A percentile compares a stretch with the other conserved stretches of the same genome.
Evolutionary conservation across 1,284 basidiomycete genomes (phyloP).

Genomic region (Boletellus deceptivus): DNA sequence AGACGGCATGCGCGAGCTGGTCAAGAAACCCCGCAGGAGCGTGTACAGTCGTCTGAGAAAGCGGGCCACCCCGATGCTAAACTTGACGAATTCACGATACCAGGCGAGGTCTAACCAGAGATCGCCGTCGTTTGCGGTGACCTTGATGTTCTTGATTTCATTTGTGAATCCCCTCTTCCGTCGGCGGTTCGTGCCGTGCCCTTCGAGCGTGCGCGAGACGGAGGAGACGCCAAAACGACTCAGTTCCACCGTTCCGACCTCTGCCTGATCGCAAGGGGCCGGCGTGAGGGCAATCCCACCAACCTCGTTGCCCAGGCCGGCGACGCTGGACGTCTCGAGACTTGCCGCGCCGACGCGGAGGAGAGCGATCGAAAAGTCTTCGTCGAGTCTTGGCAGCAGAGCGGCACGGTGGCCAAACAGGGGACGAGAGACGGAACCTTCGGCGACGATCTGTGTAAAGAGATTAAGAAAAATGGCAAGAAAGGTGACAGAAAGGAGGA

Average conservation of each 20-base stretch:
- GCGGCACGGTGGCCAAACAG: constrained; percentile 46
- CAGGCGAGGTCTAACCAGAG: constrained; percentile 45
- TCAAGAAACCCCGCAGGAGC: constrained; percentile 23
- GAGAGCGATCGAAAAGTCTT: constrained; percentile 70
- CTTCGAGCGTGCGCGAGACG: constrained; percentile 31
- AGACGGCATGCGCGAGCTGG: constrained; percentile 10
- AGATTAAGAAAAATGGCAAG: constrained; percentile 58
- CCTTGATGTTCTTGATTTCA: constrained; percentile 48
- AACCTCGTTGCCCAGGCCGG: constrained; percentile 73
- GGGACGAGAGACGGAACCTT: constrained; percentile 46
- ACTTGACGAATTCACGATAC: constrained; percentile 45
- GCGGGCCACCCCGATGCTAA: constrained; percentile 35
- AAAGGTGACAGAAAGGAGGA: constrained; percentile 52
- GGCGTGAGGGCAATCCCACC: constrained; percentile 44
- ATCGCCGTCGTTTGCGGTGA: constrained; percentile 34
- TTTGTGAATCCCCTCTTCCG: constrained; percentile 42
- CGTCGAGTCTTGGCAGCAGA: constrained; percentile 54
- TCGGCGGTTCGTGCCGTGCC: constrained; percentile 16
- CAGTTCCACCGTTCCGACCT: constrained; percentile 40
- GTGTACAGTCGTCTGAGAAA: constrained; percentile 40
- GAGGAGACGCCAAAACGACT: constrained; percentile 42
- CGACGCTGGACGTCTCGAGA: constrained; percentile 66
- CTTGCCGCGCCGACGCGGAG: constrained; percentile 70
- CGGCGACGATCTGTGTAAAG: constrained; percentile 61
- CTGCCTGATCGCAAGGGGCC: constrained; percentile 16